Conservation (phyloP, 208 protist species). For the Blastocrithidia nonstop region DNA sequence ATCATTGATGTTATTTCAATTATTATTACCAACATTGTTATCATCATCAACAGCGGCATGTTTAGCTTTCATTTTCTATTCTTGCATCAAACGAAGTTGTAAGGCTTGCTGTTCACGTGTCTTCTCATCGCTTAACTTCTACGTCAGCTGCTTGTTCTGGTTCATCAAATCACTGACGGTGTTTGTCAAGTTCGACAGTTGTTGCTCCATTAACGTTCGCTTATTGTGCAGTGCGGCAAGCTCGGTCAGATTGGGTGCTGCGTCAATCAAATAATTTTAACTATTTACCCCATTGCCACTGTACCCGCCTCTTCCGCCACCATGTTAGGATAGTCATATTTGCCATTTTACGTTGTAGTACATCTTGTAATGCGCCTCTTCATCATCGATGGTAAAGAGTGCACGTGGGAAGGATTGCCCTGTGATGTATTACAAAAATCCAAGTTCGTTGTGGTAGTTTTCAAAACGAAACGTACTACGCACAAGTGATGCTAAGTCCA, state of each 20-base stretch:
- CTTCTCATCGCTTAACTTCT: conserved; percentile 65
- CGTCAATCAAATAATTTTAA: conserved; percentile 40
- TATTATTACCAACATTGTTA: not conserved
- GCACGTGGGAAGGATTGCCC: conserved; percentile 63
- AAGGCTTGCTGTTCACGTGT: conserved; percentile 49
- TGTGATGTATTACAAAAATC: conserved; percentile 66
- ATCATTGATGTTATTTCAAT: not conserved
- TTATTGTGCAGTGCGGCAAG: conserved; percentile 38
- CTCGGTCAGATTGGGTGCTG: conserved; percentile 50
- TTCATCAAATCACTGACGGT: conserved; percentile 45
- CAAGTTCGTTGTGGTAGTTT: conserved; percentile 79
- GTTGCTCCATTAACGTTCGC: conserved; percentile 39
- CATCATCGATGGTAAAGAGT: conserved; percentile 47
- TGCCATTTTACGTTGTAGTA: conserved; percentile 1
- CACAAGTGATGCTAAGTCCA: too few species aligned
- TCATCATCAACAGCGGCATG: not conserved
- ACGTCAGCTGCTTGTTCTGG: conserved; percentile 66
- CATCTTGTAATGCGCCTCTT: conserved; percentile 23
- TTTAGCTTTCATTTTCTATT: conserved; percentile 12
- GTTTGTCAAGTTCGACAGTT: conserved; percentile 34
- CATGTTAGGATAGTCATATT: conserved; percentile 3
- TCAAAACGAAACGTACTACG: conserved; percentile 85
- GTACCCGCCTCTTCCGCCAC: conserved; percentile 2
- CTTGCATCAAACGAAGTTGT: conserved; percentile 27
- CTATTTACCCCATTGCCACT: conserved; percentile 7